Evolutionary conservation across 1,284 basidiomycete species (phyloP).

Genomic region (Sphaerobolus stellatus): DNA sequence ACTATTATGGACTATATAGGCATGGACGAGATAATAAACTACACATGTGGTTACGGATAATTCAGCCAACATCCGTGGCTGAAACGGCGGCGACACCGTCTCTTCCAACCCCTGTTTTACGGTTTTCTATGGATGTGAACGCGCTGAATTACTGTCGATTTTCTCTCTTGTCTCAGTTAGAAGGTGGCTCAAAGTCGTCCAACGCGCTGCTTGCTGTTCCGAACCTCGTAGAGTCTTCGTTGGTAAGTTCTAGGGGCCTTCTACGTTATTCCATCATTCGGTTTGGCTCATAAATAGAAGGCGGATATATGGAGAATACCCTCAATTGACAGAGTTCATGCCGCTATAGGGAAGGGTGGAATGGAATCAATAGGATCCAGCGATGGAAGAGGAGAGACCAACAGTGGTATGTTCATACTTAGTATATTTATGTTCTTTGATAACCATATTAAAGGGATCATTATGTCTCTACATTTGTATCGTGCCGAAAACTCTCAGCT

Average conservation of each 20-base stretch:
- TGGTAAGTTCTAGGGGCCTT: slow-evolving; percentile 46
- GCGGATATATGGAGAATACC: slow-evolving; percentile 81
- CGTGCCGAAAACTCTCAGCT: slow-evolving; percentile 46
- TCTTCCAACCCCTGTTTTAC: slow-evolving; percentile 49
- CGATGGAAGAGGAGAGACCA: slow-evolving; percentile 46
- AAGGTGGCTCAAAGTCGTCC: slow-evolving; percentile 16
- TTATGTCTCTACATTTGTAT: slow-evolving; percentile 81
- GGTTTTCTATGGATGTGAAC: slow-evolving; percentile 79
- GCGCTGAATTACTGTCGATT: slow-evolving; percentile 89
- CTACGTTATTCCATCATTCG: background rate
- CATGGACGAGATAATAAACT: slow-evolving; percentile 86
- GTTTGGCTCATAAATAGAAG: slow-evolving; percentile 36
- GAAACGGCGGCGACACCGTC: slow-evolving; percentile 55
- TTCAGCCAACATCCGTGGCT: slow-evolving; percentile 47
- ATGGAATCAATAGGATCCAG: slow-evolving; percentile 32
- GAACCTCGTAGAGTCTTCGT: slow-evolving; percentile 82
- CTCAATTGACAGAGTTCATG: slow-evolving; percentile 63
- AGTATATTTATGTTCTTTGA: background rate
- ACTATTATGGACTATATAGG: slow-evolving; percentile 37
- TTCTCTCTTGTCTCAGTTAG: slow-evolving; percentile 43
- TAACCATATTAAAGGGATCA: slow-evolving; percentile 54
- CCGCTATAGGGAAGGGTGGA: slow-evolving; percentile 66
- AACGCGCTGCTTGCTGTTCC: slow-evolving; percentile 73
- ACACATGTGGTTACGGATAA: slow-evolving; percentile 61
- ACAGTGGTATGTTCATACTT: slow-evolving; percentile 41